Evolutionary conservation across 768 basidiomycete species (phyloP).

Genomic region (Sutorius australiensis): DNA sequence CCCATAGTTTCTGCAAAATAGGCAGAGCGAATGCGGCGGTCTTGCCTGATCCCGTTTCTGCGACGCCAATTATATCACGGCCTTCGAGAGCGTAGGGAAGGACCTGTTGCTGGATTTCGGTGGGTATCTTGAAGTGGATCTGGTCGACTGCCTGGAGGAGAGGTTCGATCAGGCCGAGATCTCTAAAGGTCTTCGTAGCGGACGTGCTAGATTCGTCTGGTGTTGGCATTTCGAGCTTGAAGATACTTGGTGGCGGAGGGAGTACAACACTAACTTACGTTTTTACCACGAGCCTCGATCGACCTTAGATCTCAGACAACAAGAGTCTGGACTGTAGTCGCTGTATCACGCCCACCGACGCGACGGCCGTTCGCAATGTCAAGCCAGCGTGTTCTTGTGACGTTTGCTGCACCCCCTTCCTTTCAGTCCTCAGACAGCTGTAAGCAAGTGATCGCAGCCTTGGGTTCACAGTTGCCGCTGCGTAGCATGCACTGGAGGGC

Average conservation of each 20-base stretch:
- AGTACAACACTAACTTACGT: background rate
- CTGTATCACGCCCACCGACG: background rate
- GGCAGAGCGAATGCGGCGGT: constrained; percentile 97
- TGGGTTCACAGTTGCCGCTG: constrained; percentile 75
- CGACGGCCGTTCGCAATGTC: constrained; percentile 26
- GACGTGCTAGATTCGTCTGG: constrained; percentile 61
- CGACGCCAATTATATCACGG: constrained; percentile 97
- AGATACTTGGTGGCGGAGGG: background rate
- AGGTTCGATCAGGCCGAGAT: constrained; percentile 85
- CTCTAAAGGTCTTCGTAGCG: constrained; percentile 58
- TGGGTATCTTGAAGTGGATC: constrained; percentile 80
- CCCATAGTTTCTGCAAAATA: constrained; percentile 94
- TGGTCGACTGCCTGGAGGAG: constrained; percentile 81
- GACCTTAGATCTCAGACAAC: background rate
- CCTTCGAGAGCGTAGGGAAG: constrained; percentile 89
- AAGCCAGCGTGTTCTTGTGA: constrained; percentile 56
- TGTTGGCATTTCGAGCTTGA: constrained; percentile 45
- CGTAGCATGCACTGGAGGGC: constrained; percentile 94
- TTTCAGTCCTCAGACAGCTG: constrained; percentile 71
- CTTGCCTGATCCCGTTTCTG: constrained; percentile 96
- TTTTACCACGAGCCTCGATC: constrained; percentile 13
- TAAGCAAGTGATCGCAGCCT: constrained; percentile 60
- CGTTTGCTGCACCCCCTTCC: constrained; percentile 60
- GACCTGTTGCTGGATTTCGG: constrained; percentile 82
- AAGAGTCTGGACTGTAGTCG: too few relatives aligned